phyloP scores from a whole-genome alignment of 805 yeast genomes.

The Hanseniaspora lachancei region DNA sequence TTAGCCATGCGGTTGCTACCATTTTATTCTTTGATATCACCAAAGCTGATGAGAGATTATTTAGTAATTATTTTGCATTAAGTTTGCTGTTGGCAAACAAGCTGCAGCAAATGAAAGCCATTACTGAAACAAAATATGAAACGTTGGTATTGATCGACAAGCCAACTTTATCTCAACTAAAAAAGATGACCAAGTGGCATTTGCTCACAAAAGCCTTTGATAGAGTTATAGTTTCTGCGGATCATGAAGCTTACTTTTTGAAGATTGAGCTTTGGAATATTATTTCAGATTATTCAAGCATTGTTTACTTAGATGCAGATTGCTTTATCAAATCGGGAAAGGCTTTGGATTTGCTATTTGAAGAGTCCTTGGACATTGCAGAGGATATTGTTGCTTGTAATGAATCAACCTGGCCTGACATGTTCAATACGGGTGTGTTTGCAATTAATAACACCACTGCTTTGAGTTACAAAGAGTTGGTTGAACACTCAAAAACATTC shows the following conservation, averaged over 20 bases:
- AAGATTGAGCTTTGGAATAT: constrained; percentile 32
- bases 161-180: neutral
- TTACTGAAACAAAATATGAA: neutral
- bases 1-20: neutral
- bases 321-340: constrained; percentile 34
- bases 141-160: neutral
- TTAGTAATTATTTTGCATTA: neutral
- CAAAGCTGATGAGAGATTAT: neutral
- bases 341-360: constrained; percentile 11
- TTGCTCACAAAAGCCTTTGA: neutral
- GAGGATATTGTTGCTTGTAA: constrained; percentile 42
- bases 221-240: neutral
- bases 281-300: constrained; percentile 28
- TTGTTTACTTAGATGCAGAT: constrained; percentile 56
- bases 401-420: constrained; percentile 87
- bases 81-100: neutral
- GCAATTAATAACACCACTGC: constrained; percentile 27
- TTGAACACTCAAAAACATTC: neutral
- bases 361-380: neutral
- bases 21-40: neutral
- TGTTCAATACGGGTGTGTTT: constrained; percentile 71
- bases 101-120: neutral
- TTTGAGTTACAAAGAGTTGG: neutral
- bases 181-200: neutral
- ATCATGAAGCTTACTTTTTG: neutral